Evolutionary conservation across 2,329 filamentous ascomycete species (phyloP).

Genomic region (Raffaelea arxii): DNA sequence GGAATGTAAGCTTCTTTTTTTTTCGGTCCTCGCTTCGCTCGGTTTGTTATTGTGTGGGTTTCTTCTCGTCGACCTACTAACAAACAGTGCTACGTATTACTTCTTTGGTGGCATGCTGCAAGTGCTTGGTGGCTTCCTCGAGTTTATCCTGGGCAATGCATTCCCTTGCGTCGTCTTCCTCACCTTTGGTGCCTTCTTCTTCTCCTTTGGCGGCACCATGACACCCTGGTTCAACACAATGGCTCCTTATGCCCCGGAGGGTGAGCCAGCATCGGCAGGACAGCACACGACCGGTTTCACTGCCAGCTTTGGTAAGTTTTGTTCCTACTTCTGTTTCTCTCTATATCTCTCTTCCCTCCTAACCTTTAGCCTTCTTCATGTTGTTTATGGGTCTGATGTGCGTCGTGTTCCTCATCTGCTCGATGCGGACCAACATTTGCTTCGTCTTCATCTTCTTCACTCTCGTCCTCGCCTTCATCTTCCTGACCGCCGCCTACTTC

Average conservation of each 20-base stretch:
- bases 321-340: not conserved
- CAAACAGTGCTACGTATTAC: conserved; percentile 26
- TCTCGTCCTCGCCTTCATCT: conserved; percentile 47
- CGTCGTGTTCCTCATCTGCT: conserved; percentile 58
- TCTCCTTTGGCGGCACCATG: conserved; percentile 36
- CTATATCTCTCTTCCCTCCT: not conserved
- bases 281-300: conserved; percentile 30
- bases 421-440: conserved; percentile 61
- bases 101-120: conserved; percentile 37
- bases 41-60: too few relatives aligned
- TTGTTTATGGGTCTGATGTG: conserved; percentile 52
- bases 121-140: conserved; percentile 32
- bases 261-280: conserved; percentile 16
- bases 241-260: conserved; percentile 21
- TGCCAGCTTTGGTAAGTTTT: conserved; percentile 27
- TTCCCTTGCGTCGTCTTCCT: conserved; percentile 44
- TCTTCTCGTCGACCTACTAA: not conserved
- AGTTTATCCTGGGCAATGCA: conserved; percentile 40
- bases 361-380: conserved; percentile 37
- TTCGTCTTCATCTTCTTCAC: conserved; percentile 61
- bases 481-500: conserved; percentile 54
- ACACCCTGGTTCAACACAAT: conserved; percentile 35
- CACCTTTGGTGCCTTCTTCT: conserved; percentile 36
- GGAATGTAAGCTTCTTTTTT: conserved; percentile 28
- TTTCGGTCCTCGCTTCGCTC: too few relatives aligned